Evolutionary conservation across 2,329 filamentous ascomycete genomes (phyloP).

Genomic region (Pseudocercospora fuligena): DNA sequence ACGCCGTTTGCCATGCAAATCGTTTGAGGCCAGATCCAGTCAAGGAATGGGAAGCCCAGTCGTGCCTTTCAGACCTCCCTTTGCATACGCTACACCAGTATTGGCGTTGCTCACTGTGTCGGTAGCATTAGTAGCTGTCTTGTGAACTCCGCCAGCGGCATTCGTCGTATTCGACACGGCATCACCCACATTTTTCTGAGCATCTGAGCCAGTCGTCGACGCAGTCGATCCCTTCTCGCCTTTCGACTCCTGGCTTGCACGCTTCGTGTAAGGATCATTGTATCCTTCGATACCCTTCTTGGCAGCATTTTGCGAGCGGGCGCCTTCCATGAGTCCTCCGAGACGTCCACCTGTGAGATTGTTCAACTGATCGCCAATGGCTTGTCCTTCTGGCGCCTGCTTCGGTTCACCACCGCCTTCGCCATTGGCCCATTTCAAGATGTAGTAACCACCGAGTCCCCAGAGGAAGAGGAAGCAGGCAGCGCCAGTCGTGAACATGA

Average conservation of each 20-base stretch:
- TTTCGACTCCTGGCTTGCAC: slow-evolving; percentile 10
- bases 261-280: slow-evolving; percentile 28
- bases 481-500: slow-evolving; percentile 68
- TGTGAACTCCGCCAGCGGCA: slow-evolving; percentile 25
- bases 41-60: slow-evolving; percentile 26
- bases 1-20: neutral
- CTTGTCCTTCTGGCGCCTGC: slow-evolving; percentile 35
- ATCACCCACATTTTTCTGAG: slow-evolving; percentile 29
- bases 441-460: slow-evolving; percentile 64
- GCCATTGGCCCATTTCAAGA: slow-evolving; percentile 48
- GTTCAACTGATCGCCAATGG: slow-evolving; percentile 50
- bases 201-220: slow-evolving; percentile 12
- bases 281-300: slow-evolving; percentile 31
- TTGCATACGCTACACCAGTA: slow-evolving; percentile 25
- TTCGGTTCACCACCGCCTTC: slow-evolving; percentile 21
- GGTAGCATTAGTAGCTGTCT: slow-evolving; percentile 24
- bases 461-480: slow-evolving; percentile 71
- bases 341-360: slow-evolving; percentile 46
- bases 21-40: neutral
- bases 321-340: slow-evolving; percentile 41
- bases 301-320: slow-evolving; percentile 27
- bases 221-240: slow-evolving; percentile 20
- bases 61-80: slow-evolving; percentile 35
- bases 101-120: slow-evolving; percentile 28
- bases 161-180: slow-evolving; percentile 31